Evolutionary conservation across 345 rosid species (phyloP), one percentile per base, ranked within the genome.

Genomic region (Eucalyptus viminalis): DNA sequence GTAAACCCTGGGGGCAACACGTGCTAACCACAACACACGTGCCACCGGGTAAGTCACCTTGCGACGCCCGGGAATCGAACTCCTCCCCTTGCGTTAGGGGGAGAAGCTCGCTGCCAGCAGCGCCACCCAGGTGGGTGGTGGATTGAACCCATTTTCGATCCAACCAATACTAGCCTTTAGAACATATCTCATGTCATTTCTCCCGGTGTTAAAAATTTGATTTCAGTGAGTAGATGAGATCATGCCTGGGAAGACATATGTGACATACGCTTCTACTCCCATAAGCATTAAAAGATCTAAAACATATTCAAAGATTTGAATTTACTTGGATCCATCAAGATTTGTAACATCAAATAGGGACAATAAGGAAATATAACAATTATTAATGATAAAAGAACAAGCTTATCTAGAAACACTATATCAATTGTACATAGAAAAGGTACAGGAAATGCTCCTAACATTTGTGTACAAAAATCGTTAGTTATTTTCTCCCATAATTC

Each of bases 181-280:
- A 60, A 60, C 67, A 60, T 13, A 21, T 54, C 27, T 54, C 11
- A 8, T 54, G 58, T 54, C 54, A 50, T 56, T 65, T 65, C 37
- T n/a, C 40, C 19, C 17, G 0, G 37, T 7, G 13, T 69, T 69
- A 69, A 17, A 34, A 34, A 0, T 17, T 16, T 69, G 40, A 31
- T 9, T 34, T 15, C 3, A 15, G 37, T 67, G 37, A 67, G 21
- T 34, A 31, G 43, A 31, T n/a, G 4, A 31, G 0, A 67, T 16
- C 22, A 17, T 11, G 65, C 65, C 27, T 58, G 65, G n/a, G n/a
- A 58, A 58, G 65, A 58, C 14, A 67, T 60, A 13, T 15, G 17
- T 8, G 21, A 67, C 76, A n/a, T n/a, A 7, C 0, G 16, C 11
- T 65, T 29, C 19, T n/a, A 67, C 76, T n/a, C 40, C 21, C 37